phyloP scores from a whole-genome alignment of 805 yeast species.

The Candida sphagnicola region DNA sequence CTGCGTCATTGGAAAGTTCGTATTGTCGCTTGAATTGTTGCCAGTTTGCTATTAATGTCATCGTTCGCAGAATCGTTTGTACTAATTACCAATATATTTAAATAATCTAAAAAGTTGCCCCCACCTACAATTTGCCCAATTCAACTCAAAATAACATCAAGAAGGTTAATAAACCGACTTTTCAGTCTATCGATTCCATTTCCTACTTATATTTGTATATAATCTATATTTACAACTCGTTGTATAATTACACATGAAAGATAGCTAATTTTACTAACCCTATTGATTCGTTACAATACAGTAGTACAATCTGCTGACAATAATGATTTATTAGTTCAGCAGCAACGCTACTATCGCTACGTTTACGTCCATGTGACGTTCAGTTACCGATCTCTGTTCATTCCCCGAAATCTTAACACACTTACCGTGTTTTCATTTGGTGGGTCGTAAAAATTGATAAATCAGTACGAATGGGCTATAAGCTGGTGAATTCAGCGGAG shows the following conservation, averaged over 20 bases:
- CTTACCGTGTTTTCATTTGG: not conserved
- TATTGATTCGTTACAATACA: not conserved
- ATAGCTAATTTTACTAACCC: not conserved
- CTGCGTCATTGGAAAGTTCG: slow-evolving; percentile 61
- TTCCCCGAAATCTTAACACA: not conserved
- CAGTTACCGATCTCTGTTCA: not conserved
- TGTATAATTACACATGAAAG: not conserved
- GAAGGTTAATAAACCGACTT: slow-evolving; percentile 32
- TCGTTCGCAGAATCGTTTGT: slow-evolving; percentile 50
- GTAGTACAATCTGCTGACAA: no score
- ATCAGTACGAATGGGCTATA: no score
- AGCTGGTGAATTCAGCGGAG: no score
- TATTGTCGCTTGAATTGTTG: slow-evolving; percentile 50
- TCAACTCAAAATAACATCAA: slow-evolving; percentile 12
- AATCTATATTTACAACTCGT: not conserved
- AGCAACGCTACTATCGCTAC: not conserved
- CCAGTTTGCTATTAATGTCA: slow-evolving; percentile 54
- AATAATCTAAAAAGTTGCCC: not conserved
- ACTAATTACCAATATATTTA: slow-evolving; percentile 31
- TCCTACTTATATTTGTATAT: not conserved
- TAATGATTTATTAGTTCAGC: no score
- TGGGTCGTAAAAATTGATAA: no score
- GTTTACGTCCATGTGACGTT: not conserved
- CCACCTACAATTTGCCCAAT: not conserved
- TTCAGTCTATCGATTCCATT: no score